A percentile compares a stretch with the other conserved stretches of the same genome.
These are phyloP conservation scores for Primulina tabacum DNA, from an alignment of 257 asterid species.

Conservation along the genomic window DNA sequence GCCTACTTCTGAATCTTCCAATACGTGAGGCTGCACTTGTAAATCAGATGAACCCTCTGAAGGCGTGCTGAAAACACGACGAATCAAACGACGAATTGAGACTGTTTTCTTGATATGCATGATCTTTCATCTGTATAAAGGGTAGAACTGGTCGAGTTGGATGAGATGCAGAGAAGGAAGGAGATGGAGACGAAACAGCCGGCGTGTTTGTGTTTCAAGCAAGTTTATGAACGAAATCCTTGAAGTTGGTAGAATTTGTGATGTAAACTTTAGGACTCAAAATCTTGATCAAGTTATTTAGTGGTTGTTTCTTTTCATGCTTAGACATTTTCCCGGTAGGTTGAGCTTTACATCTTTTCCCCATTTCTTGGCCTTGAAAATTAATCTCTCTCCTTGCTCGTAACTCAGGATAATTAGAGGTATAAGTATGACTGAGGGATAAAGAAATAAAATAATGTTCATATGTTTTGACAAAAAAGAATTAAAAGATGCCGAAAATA, in stretches of 20 bases:
- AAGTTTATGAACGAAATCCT: constrained; percentile 50
- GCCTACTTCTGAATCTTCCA: constrained; percentile 21
- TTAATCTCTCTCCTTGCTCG: constrained; percentile 19
- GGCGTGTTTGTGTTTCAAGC: constrained; percentile 37
- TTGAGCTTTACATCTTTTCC: constrained; percentile 33
- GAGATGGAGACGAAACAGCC: too few species aligned
- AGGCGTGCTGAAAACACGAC: too few species aligned
- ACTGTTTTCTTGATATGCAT: constrained; percentile 16
- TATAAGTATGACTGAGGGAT: constrained; percentile 16
- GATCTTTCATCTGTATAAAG: neutral
- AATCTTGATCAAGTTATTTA: constrained; percentile 34
- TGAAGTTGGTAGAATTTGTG: constrained; percentile 45
- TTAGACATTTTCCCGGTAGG: constrained; percentile 32
- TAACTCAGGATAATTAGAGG: constrained; percentile 22
- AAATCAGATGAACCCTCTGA: constrained; percentile 43
- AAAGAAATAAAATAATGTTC: neutral
- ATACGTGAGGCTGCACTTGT: constrained; percentile 4
- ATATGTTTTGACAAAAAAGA: neutral
- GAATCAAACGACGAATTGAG: constrained; percentile 10
- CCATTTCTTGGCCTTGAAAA: constrained; percentile 33
- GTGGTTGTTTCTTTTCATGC: constrained; percentile 33
- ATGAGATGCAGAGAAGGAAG: constrained; percentile 15
- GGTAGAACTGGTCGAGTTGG: constrained; percentile 1
- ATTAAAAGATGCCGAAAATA: constrained; percentile 45
- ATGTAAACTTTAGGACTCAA: constrained; percentile 48